Conservation (phyloP, 1,284 basidiomycete species). For the Thecaphora frezii region DNA sequence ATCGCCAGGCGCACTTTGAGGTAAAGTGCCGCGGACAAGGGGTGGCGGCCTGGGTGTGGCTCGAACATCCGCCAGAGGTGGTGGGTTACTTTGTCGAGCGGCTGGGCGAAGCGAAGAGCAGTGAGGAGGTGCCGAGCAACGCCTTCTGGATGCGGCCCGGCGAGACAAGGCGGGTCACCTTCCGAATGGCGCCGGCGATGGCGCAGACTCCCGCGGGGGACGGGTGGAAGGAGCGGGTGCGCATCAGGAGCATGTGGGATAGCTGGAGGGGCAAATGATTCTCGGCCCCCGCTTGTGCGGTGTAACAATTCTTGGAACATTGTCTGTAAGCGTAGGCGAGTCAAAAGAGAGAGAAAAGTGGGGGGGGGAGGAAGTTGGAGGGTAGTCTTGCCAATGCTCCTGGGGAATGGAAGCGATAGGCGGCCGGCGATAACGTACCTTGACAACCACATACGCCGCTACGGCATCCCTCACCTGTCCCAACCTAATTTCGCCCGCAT, state of each 20-base stretch:
- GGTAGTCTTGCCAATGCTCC: too few species aligned
- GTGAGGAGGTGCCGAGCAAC: constrained; percentile 6
- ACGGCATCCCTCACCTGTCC: constrained; percentile 13
- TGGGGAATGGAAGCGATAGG: too few species aligned
- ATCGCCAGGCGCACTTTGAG: too few species aligned
- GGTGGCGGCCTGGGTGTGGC: constrained; percentile 61
- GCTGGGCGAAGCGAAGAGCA: not conserved
- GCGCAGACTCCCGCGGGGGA: too few species aligned
- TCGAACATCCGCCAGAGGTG: constrained; percentile 66
- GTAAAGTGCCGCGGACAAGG: not conserved
- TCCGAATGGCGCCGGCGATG: constrained; percentile 1
- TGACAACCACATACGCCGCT: constrained; percentile 12
- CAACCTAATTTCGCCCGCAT: constrained; percentile 8
- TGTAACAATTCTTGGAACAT: too few species aligned
- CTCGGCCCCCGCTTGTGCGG: too few species aligned
- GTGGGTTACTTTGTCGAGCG: constrained; percentile 63
- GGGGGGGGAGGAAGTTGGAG: not conserved
- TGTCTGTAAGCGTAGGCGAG: not conserved
- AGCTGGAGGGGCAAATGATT: too few species aligned
- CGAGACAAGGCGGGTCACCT: constrained; percentile 1
- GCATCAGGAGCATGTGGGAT: not conserved
- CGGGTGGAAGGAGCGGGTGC: not conserved
- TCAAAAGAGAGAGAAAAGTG: not conserved
- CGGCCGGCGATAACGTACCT: constrained; percentile 4
- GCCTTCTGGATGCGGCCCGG: constrained; percentile 18